Base-by-base conservation (phyloP, 208 protist species). In the Novymonas esmeraldas region DNA sequence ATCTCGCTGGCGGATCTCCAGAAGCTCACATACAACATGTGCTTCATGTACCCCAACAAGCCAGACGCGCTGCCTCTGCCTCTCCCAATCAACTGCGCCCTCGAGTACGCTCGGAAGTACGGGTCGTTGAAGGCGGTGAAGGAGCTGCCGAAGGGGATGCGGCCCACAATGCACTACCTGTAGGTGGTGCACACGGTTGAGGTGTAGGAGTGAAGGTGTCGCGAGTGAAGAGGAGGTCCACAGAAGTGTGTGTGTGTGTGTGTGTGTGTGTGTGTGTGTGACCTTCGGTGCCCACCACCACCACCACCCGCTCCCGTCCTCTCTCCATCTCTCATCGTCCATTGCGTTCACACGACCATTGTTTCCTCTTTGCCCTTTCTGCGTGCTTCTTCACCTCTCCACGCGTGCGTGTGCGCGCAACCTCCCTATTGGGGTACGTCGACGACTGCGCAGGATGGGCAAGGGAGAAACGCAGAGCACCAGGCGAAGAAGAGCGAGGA, bases 31-130 rank as follows among this genome's bases (percentile, higher is more conserved):
- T 85, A 82, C 54, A 78, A 70, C 14, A 77, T 84, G 73, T 85
- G 79, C 58, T 88, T 70, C 60, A 44, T 88, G 51, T 87, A 85
- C 70, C 81, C 81, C n/a, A 87, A 87, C 73, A 90, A 90, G 69
- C 70, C 81, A 16, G 80, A 87, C 58, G 70, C 68, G 6, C 73
- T 90, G 45, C 84, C 84, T 18, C 45, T 81, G n/a, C 84, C 81
- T 44, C 59, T 90, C 10, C 84, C 81, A 18, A 73, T 90, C 54
- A 87, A 85, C 41, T 90, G 84, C 56, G 78, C 84, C 42, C 34
- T 65, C 31, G 81, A 87, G 61, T 90, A 90, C 61, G 70, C 80
- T 10, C 62, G 72, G 20, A 87, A 87, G 73, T 87, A 76, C 56
- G 51, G 58, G 16, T 63, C 28, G 22, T 67, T 85, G 51, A 50